phyloP scores from a whole-genome alignment of 2,329 filamentous ascomycete species.

The Nannizzia gypsea region DNA sequence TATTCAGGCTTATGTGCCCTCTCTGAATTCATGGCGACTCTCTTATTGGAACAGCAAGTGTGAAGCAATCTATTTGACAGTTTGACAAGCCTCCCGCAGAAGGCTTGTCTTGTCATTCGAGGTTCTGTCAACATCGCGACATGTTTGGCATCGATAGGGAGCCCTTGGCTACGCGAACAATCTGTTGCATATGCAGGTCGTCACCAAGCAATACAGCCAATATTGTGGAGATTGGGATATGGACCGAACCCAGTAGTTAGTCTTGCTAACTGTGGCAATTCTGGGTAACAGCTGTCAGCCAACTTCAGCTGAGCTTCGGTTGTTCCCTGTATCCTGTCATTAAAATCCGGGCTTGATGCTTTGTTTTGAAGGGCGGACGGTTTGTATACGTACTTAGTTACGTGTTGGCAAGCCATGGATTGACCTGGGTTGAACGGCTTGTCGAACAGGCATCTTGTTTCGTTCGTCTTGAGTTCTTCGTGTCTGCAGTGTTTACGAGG shows the following conservation, averaged over 20 bases:
- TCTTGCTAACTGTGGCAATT: not conserved
- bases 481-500: not conserved
- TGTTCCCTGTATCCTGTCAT: not conserved
- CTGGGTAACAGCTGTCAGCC: not conserved
- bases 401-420: not conserved
- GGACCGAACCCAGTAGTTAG: not conserved
- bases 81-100: not conserved
- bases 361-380: not conserved
- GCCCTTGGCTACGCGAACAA: not conserved
- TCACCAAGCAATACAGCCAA: not conserved
- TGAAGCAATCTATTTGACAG: too few species aligned
- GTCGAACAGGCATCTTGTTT: not conserved
- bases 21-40: too few species aligned
- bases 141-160: not conserved
- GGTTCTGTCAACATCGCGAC: not conserved
- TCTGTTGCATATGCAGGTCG: not conserved
- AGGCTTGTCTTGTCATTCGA: not conserved
- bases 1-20: too few species aligned
- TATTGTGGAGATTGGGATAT: not conserved
- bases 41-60: too few species aligned
- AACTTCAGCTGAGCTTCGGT: not conserved
- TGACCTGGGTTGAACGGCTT: not conserved
- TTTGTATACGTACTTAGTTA: not conserved
- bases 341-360: not conserved
- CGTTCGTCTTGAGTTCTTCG: not conserved